Base-by-base conservation (phyloP, 2,329 filamentous ascomycete genomes). In the Sporothrix dimorphospora region DNA sequence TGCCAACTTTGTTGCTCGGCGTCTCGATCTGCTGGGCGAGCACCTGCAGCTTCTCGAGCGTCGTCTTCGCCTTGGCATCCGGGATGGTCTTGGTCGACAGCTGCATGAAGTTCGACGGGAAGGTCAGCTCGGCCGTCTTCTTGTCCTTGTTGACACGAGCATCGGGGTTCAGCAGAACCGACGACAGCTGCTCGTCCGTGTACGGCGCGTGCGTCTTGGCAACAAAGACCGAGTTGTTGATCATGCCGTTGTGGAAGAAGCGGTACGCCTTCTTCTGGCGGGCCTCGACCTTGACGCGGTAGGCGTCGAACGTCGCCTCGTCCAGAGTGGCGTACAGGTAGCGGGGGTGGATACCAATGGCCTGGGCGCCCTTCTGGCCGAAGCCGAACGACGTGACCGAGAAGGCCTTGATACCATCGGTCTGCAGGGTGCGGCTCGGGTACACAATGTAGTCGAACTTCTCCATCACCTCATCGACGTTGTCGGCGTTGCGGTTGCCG, bases 381-480 rank as follows among this genome's bases (percentile, higher is more conserved):
- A 99, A 99, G 83, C 96, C 96, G 82, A 99, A 99, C 0, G 97
- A 99, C 7, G 97, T 99, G 75, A 99, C 94, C 0, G 94, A 97
- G 88, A 99, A 98, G 16, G 96, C 97, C 85, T 98, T 99, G 86
- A 99, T 88, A 75, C 96, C 96, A 79, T 99, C 96, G 8, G 96
- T 99, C 85, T 99, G 96, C 77, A 99, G 94, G 81, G 90, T 92
- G 78, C 93, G 92, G 83, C 92, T 97, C 63, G 96, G 96, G 83
- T 98, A 99, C 75, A 98, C 93, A 77, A 99, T 97, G 84, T 97
- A 92, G 81, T 99, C 96, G 77, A 96, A 99, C 81, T 98, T 89
- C 87, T 98, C 95, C 92, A 99, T 97, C 77, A 94, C 87, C 80
- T 94, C 90, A 81, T 99, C 96, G 71, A 99, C 90, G 77, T 99